phyloP scores from a whole-genome alignment of 495 filamentous ascomycete genomes.

The Acidomyces sp. region DNA sequence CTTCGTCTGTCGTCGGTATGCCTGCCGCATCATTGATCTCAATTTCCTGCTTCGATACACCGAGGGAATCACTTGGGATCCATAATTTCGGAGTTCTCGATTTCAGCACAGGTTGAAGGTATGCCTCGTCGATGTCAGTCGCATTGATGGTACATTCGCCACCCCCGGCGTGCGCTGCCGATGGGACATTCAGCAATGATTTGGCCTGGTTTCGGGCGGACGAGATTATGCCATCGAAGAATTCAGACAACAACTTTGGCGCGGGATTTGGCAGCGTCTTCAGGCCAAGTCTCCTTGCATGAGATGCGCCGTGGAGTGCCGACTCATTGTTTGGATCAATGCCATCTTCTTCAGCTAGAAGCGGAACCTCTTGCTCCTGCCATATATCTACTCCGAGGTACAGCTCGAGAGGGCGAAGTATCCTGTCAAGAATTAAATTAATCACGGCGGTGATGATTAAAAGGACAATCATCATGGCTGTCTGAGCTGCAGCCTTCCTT shows the following conservation, averaged over 20 bases:
- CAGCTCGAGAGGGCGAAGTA: conserved; percentile 23
- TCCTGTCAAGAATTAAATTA: conserved; percentile 23
- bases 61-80: conserved; percentile 66
- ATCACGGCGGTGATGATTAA: conserved; percentile 24
- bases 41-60: conserved; percentile 67
- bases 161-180: conserved; percentile 2
- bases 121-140: conserved; percentile 42
- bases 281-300: conserved; percentile 16
- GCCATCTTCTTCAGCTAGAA: conserved; percentile 14
- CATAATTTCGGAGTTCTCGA: conserved; percentile 59
- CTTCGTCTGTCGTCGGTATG: conserved; percentile 73
- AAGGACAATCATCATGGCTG: conserved; percentile 24
- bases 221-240: conserved; percentile 23
- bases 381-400: conserved; percentile 25
- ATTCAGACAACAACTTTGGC: conserved; percentile 14
- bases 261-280: conserved; percentile 13
- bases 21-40: conserved; percentile 50
- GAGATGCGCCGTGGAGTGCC: conserved; percentile 21
- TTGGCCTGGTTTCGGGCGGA: conserved; percentile 19
- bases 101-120: conserved; percentile 60
- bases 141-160: conserved; percentile 15
- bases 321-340: conserved; percentile 17
- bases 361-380: conserved; percentile 17
- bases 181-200: conserved; percentile 19
- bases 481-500: conserved; percentile 17